These are phyloP conservation scores for Solanum hybrid DNA, from an alignment of 305 asterid species.

Conservation along the genomic window DNA sequence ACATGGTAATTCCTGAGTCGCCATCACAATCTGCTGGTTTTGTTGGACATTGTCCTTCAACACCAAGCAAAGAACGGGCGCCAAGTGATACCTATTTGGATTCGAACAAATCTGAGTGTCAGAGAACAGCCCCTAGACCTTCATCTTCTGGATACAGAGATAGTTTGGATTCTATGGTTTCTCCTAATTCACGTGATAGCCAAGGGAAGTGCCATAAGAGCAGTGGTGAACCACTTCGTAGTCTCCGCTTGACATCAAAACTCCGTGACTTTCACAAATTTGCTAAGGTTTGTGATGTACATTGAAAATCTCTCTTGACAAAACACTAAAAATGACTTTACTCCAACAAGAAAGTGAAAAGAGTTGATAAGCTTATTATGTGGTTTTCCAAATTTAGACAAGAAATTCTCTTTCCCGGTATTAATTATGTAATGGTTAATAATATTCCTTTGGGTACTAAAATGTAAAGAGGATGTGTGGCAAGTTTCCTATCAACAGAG, in stretches of 20 bases:
- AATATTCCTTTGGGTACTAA: not conserved
- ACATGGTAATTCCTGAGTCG: constrained; percentile 48
- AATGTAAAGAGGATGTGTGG: not conserved
- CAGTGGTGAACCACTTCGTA: constrained; percentile 62
- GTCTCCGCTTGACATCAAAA: constrained; percentile 78
- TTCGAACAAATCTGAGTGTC: constrained; percentile 48
- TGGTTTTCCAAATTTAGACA: not conserved
- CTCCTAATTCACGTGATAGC: constrained; percentile 69
- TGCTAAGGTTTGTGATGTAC: constrained; percentile 62
- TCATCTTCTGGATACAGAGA: constrained; percentile 61
- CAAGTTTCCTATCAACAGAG: not conserved
- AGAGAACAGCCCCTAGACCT: constrained; percentile 35
- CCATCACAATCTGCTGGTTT: constrained; percentile 42
- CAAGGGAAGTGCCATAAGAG: constrained; percentile 58
- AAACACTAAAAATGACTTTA: not conserved
- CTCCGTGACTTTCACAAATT: constrained; percentile 85
- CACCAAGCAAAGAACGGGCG: constrained; percentile 52
- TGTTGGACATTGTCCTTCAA: constrained; percentile 32
- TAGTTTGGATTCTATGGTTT: constrained; percentile 40
- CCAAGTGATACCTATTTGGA: constrained; percentile 40
- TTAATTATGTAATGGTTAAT: not conserved
- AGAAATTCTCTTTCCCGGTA: not conserved
- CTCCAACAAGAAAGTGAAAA: not conserved
- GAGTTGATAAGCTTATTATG: not conserved
- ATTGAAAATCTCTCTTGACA: not conserved